These are phyloP conservation scores for Arachis stenosperma DNA, from an alignment of 306 rosid species.

Conservation along the genomic window DNA sequence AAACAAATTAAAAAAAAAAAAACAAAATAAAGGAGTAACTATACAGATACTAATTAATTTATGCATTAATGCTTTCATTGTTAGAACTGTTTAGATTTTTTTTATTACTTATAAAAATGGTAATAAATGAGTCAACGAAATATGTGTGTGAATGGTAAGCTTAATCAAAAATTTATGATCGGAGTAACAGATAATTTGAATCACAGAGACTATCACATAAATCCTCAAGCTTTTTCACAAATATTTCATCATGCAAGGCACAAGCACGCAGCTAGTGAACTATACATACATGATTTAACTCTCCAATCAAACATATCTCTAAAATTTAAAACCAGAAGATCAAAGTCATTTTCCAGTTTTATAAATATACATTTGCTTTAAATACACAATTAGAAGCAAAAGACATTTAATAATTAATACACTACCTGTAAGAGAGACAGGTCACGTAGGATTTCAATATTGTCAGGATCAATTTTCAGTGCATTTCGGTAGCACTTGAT, in stretches of 20 bases:
- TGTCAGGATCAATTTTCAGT: conserved; percentile 90
- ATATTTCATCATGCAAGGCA: background rate
- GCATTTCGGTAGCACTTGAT: conserved; percentile 97
- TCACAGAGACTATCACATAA: background rate
- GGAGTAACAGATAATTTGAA: too few relatives aligned
- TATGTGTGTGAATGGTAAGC: too few relatives aligned
- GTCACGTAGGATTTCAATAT: conserved; percentile 93
- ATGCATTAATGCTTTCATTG: too few relatives aligned
- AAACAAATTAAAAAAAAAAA: too few relatives aligned
- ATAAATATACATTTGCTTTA: conserved; percentile 14
- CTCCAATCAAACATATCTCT: background rate
- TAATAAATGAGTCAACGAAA: too few relatives aligned
- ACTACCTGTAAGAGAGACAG: conserved; percentile 89
- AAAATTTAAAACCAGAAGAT: background rate
- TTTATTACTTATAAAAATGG: too few relatives aligned
- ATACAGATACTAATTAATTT: too few relatives aligned
- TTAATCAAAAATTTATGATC: too few relatives aligned
- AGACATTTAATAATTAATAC: conserved; percentile 8
- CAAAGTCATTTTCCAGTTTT: background rate
- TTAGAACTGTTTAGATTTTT: too few relatives aligned
- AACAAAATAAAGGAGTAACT: too few relatives aligned
- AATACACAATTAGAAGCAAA: conserved; percentile 29
- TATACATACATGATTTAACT: conserved; percentile 8
- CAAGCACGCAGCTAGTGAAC: background rate
- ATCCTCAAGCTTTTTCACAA: conserved; percentile 1